Conservation (phyloP, 345 rosid species). For the Salix koriyanagi region DNA sequence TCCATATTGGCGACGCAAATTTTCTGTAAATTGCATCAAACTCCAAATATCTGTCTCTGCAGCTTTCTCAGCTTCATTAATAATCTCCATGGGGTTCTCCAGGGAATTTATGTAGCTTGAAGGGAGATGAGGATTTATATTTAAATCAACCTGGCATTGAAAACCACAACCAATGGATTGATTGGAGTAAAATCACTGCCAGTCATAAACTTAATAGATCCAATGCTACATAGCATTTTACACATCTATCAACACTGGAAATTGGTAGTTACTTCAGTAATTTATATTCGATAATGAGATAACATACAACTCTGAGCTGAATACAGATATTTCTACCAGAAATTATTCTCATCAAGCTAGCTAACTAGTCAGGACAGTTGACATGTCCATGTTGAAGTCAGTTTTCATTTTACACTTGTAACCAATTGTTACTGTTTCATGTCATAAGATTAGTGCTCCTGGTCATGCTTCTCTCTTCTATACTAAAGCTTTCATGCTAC, state of each 20-base stretch:
- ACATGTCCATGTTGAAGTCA: neutral
- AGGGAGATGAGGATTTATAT: conserved; percentile 69
- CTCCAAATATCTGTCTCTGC: conserved; percentile 77
- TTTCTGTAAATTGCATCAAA: conserved; percentile 85
- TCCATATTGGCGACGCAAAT: conserved; percentile 75
- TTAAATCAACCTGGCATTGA: conserved; percentile 65
- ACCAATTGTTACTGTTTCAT: neutral
- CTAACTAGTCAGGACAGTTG: neutral
- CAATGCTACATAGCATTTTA: neutral
- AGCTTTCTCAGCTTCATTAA: conserved; percentile 77
- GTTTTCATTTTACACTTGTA: neutral
- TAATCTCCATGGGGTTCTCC: conserved; percentile 81
- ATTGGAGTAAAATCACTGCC: neutral
- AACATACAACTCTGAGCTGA: neutral
- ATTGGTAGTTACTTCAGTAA: neutral
- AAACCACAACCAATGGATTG: neutral
- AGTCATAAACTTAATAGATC: neutral
- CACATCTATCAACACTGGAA: neutral
- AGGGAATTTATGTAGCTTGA: conserved; percentile 86
- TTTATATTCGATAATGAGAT: neutral
- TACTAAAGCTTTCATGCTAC: neutral
- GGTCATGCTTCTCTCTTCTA: neutral
- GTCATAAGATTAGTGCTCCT: neutral
- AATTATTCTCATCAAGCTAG: neutral
- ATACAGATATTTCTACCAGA: neutral